phyloP scores from a whole-genome alignment of 176 grass and related monocot genomes.

The Aegilops bicornis region DNA sequence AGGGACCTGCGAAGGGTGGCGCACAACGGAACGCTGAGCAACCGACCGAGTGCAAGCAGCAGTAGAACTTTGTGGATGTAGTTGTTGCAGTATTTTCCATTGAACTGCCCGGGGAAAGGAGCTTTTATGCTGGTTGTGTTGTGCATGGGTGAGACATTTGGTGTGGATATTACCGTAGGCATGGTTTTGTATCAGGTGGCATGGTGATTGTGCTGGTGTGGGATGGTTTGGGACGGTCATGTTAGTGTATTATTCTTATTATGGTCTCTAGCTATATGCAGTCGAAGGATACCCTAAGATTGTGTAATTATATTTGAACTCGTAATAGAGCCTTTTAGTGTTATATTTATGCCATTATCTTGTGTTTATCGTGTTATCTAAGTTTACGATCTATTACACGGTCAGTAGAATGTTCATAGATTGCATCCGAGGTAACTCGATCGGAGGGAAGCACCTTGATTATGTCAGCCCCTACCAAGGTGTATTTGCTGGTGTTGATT shows the following conservation, averaged over 20 bases:
- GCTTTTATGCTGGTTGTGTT: background rate
- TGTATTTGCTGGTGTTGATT: too few species aligned
- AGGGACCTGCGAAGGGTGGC: slow-evolving; percentile 44
- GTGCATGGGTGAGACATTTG: background rate
- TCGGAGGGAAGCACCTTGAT: too few species aligned
- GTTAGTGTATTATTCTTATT: slow-evolving; percentile 28
- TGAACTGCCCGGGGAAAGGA: background rate
- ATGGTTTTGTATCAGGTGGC: background rate
- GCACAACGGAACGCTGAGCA: slow-evolving; percentile 54
- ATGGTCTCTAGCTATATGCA: slow-evolving; percentile 13
- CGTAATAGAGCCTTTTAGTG: background rate
- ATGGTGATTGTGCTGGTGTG: background rate
- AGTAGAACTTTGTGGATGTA: slow-evolving; percentile 44
- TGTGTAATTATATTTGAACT: slow-evolving; percentile 42
- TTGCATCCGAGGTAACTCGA: too few species aligned
- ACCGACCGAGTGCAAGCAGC: slow-evolving; percentile 91
- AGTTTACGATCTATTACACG: too few species aligned
- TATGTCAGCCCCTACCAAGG: fast-evolving
- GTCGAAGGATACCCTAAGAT: slow-evolving; percentile 27
- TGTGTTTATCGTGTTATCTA: background rate
- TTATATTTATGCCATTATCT: background rate
- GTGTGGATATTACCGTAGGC: slow-evolving; percentile 1
- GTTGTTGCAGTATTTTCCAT: slow-evolving; percentile 20
- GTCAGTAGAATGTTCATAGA: too few species aligned
- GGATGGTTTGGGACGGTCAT: background rate